Percentiles rank a stretch among this genome's conserved stretches.
phyloP scores from a whole-genome alignment of 2,329 filamentous ascomycete species.

The Aspergillus versicolor region DNA sequence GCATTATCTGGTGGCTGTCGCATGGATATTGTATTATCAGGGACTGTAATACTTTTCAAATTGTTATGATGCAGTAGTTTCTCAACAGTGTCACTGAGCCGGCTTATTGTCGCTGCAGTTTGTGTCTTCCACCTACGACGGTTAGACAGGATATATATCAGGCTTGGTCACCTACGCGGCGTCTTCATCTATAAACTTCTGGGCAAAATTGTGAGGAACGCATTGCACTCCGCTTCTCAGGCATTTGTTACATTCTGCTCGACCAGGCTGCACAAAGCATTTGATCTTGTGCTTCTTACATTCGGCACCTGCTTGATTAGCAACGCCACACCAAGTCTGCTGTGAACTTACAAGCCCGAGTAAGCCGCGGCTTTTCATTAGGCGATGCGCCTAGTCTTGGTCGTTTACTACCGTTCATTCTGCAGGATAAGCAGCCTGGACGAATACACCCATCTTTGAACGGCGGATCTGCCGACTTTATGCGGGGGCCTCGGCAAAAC shows the following conservation, averaged over 20 bases:
- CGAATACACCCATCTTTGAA: too few species aligned
- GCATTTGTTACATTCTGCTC: conserved; percentile 7
- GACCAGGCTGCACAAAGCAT: conserved; percentile 20
- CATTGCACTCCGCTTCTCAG: conserved; percentile 5
- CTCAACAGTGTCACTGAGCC: conserved; percentile 5
- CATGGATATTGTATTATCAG: too few species aligned
- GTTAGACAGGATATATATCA: background rate
- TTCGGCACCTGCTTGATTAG: conserved; percentile 4
- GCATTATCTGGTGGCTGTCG: too few species aligned
- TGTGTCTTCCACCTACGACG: conserved; percentile 8
- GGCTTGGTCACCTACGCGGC: background rate
- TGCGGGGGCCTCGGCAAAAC: too few species aligned
- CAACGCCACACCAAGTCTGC: too few species aligned
- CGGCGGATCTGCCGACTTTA: too few species aligned
- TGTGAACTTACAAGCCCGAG: too few species aligned
- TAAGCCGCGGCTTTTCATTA: too few species aligned
- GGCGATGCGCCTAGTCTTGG: too few species aligned
- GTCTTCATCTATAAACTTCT: conserved; percentile 13
- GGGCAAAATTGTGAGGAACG: conserved; percentile 12
- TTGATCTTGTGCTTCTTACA: conserved; percentile 14
- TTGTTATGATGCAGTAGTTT: conserved; percentile 5
- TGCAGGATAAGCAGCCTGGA: too few species aligned
- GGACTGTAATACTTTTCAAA: background rate
- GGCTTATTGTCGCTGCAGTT: conserved; percentile 8
- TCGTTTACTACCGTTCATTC: too few species aligned